These are phyloP conservation scores for Clonostachys rhizophaga DNA, from an alignment of 2,329 filamentous ascomycete genomes.

Conservation along the genomic window DNA sequence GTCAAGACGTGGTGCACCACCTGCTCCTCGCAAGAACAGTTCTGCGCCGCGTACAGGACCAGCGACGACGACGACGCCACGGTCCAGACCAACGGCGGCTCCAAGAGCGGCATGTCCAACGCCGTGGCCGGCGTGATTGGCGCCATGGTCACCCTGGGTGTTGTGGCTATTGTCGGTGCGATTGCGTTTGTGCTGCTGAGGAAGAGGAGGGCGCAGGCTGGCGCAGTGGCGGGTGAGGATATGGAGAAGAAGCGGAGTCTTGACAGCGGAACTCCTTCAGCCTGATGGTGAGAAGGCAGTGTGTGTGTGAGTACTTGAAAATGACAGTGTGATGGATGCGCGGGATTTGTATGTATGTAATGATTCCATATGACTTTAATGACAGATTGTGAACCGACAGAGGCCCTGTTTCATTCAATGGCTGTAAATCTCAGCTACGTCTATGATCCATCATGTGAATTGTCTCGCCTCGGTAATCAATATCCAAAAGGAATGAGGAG, in stretches of 20 bases:
- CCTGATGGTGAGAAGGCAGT: not conserved
- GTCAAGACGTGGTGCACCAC: constrained; percentile 20
- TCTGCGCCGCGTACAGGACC: constrained; percentile 21
- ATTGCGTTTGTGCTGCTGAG: constrained; percentile 13
- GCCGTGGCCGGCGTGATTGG: constrained; percentile 23
- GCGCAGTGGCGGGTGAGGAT: constrained; percentile 22
- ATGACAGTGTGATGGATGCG: too few species aligned
- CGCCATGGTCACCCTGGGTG: constrained; percentile 21
- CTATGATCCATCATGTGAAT: too few species aligned
- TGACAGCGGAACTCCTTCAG: not conserved
- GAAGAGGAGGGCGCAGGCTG: constrained; percentile 9
- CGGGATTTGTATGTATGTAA: too few species aligned
- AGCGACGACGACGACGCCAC: constrained; percentile 3
- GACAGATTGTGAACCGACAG: too few species aligned
- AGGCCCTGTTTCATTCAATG: too few species aligned
- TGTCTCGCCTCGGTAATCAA: too few species aligned
- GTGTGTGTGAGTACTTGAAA: too few species aligned
- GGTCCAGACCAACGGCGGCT: not conserved
- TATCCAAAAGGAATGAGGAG: too few species aligned
- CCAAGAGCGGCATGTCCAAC: constrained; percentile 19
- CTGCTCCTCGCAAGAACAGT: constrained; percentile 16
- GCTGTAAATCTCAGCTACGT: too few species aligned
- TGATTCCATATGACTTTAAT: too few species aligned
- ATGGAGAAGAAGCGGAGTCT: constrained; percentile 9
- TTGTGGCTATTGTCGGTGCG: constrained; percentile 10